Evolutionary conservation across 148 eudicot genomes (phyloP), one percentile per base, ranked within the genome.

Genomic region (Talinum fruticosum): DNA sequence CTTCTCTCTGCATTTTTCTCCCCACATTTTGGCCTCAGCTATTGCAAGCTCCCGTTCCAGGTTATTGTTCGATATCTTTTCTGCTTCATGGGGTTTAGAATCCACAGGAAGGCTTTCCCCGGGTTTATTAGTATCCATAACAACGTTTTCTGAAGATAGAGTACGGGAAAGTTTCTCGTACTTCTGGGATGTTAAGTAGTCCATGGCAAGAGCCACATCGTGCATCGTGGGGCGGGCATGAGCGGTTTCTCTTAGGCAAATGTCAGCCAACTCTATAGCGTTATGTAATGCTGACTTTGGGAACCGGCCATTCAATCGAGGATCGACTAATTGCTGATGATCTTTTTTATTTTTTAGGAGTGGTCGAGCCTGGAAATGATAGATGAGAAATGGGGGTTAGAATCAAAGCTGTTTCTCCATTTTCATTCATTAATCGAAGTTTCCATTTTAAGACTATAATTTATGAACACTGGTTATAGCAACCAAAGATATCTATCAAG

Each of bases 11-110:
- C 88, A 91, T 26, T 85, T 83, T 77, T 90, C 89, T 53, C 91
- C 97, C 97, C 97, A 91, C 85, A 84, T 77, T 84, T 88, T 91
- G 57, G 97, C 97, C 78, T 91, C 97, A 21, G 90, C 97, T 45
- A 91, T 87, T 57, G 97, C 97, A 57, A 68, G 85, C 74, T 86
- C 89, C 73, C 97, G 76, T 15, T 86, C 88, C 35, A 69, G 37
- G 47, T 75, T 86, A 67, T 54, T 77, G 79, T 80, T 81, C 44
- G 35, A 12, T 44, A 69, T 72, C 66, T 69, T 74, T 15, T 14
- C 18, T 29, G 78, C 35, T 47, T 74, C 78, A 32, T 24, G 64
- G 0, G 79, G 71, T 30, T 45, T 61, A 10, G 71, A 5, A 30
- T 71, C 75, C 23, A 19, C 1, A 7, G 67, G 28, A 28, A 71